Evolutionary conservation across 2,329 filamentous ascomycete genomes (phyloP).

Genomic region (Monosporascus sp.): DNA sequence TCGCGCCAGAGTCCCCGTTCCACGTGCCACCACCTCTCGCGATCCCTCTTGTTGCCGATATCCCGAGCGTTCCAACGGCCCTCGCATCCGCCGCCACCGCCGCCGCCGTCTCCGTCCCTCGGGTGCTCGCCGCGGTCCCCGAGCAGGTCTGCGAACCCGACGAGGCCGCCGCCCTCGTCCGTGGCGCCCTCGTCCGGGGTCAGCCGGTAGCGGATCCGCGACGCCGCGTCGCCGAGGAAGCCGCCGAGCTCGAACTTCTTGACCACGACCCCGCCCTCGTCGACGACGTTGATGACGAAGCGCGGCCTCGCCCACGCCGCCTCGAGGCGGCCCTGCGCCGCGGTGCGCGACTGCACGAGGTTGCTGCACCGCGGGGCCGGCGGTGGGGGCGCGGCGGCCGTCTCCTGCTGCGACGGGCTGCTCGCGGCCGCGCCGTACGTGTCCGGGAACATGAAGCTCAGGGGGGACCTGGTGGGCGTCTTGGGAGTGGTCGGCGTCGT

Average conservation of each 20-base stretch:
- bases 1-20: constrained; percentile 40
- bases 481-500: constrained; percentile 26
- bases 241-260: constrained; percentile 52
- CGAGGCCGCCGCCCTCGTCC: constrained; percentile 51
- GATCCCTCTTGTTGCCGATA: constrained; percentile 38
- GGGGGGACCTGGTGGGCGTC: constrained; percentile 20
- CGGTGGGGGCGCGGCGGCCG: too few species aligned
- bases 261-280: constrained; percentile 44
- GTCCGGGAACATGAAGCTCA: constrained; percentile 2
- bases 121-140: constrained; percentile 41
- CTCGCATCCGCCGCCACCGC: constrained; percentile 38
- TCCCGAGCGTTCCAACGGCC: constrained; percentile 41
- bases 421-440: neutral
- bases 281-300: constrained; percentile 53
- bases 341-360: constrained; percentile 48
- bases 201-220: constrained; percentile 55
- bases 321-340: constrained; percentile 61
- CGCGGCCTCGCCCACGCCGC: constrained; percentile 47
- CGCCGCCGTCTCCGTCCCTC: constrained; percentile 9
- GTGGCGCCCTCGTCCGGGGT: constrained; percentile 49
- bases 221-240: constrained; percentile 56
- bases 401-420: neutral
- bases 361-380: constrained; percentile 33
- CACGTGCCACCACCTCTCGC: constrained; percentile 45
- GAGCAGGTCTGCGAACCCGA: constrained; percentile 46